A percentile compares a stretch with the other conserved stretches of the same genome.
These are phyloP conservation scores for Rhizoclosmatium globosum DNA, from an alignment of 192 early-diverging fungal species.

Conservation along the genomic window DNA sequence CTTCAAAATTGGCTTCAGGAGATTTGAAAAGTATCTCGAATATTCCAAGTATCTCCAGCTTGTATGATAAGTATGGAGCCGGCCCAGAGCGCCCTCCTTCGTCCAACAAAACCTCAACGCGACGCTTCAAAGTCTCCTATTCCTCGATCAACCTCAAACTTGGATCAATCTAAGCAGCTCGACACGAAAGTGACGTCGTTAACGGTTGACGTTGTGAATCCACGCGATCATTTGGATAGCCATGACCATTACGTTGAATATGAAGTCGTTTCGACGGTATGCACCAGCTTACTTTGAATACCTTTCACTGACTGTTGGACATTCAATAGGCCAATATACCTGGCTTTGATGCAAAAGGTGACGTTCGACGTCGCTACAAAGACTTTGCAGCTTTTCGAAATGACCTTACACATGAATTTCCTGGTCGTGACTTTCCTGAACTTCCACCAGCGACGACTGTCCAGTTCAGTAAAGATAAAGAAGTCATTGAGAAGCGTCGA, in stretches of 20 bases:
- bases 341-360: not conserved
- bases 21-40: not conserved
- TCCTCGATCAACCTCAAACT: not conserved
- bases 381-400: constrained; percentile 18
- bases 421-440: constrained; percentile 6
- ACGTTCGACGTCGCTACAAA: not conserved
- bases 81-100: constrained; percentile 8
- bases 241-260: constrained; percentile 12
- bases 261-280: constrained; percentile 7
- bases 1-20: constrained; percentile 2
- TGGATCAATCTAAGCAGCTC: not conserved
- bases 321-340: not conserved
- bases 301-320: no score
- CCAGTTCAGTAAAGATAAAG: not conserved
- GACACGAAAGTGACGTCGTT: not conserved
- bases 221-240: not conserved
- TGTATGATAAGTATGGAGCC: not conserved
- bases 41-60: not conserved
- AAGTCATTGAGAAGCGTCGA: constrained; percentile 5
- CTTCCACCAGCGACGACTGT: not conserved
- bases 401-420: constrained; percentile 7
- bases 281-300: not conserved
- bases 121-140: not conserved
- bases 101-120: not conserved
- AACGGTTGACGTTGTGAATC: constrained; percentile 1